phyloP scores from a whole-genome alignment of 1,284 basidiomycete genomes.

The Coniferiporia sulphurascens region DNA sequence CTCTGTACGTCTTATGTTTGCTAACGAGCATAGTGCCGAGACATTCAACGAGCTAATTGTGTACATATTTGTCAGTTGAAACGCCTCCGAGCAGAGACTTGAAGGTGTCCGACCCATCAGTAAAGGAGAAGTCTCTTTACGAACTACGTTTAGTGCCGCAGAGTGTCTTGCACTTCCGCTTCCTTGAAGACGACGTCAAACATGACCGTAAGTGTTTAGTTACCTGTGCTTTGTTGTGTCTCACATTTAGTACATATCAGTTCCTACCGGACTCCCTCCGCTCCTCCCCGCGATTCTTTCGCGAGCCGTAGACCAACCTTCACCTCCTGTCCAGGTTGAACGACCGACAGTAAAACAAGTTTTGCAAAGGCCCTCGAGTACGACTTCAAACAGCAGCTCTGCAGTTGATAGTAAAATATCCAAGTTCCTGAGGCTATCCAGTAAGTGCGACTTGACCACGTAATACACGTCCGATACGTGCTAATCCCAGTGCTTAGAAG shows the following conservation, averaged over 20 bases:
- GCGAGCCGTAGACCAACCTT: slow-evolving; percentile 50
- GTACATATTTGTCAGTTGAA: slow-evolving; percentile 48
- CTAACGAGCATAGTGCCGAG: neutral
- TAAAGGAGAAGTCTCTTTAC: slow-evolving; percentile 60
- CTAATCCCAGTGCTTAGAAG: neutral
- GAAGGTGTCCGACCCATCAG: slow-evolving; percentile 67
- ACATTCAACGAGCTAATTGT: neutral
- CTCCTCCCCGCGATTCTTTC: slow-evolving; percentile 53
- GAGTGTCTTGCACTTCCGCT: slow-evolving; percentile 71
- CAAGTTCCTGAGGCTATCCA: slow-evolving; percentile 66
- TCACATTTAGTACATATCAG: slow-evolving; percentile 31
- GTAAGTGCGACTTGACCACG: slow-evolving; percentile 33
- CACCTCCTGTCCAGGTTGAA: slow-evolving; percentile 24
- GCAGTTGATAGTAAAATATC: slow-evolving; percentile 56
- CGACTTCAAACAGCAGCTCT: slow-evolving; percentile 24
- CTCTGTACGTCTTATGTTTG: slow-evolving; percentile 53
- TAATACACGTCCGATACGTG: slow-evolving; percentile 11
- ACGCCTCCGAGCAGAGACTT: slow-evolving; percentile 78
- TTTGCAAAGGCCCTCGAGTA: slow-evolving; percentile 18
- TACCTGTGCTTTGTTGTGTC: neutral
- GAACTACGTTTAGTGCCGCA: slow-evolving; percentile 78
- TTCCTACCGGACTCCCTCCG: slow-evolving; percentile 52
- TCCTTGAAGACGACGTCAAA: slow-evolving; percentile 62
- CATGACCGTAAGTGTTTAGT: slow-evolving; percentile 43
- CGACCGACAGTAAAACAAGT: slow-evolving; percentile 4